These are phyloP conservation scores for Syzygium jambos DNA, from an alignment of 345 rosid species.

Conservation along the genomic window DNA sequence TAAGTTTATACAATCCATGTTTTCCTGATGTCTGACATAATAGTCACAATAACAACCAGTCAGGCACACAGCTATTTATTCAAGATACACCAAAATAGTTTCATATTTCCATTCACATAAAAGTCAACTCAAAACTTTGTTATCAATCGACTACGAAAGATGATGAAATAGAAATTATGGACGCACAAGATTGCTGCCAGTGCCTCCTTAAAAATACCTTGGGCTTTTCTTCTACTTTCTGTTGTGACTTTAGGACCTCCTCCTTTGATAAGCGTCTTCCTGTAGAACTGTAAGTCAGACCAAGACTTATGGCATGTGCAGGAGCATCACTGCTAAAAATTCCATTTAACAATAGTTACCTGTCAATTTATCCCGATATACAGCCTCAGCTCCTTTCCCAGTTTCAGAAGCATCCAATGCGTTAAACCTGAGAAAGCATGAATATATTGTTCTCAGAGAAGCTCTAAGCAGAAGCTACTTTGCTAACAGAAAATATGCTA, in stretches of 20 bases:
- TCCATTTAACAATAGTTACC: constrained; percentile 16
- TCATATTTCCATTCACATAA: not conserved
- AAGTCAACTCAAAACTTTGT: not conserved
- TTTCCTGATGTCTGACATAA: not conserved
- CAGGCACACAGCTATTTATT: not conserved
- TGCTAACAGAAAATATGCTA: not conserved
- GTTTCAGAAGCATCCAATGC: constrained; percentile 69
- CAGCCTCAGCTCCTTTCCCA: constrained; percentile 73
- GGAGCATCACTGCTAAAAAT: not conserved
- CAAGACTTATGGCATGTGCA: not conserved
- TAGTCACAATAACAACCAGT: not conserved
- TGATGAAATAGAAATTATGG: not conserved
- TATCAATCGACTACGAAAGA: not conserved
- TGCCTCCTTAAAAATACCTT: constrained; percentile 34
- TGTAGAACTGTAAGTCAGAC: constrained; percentile 13
- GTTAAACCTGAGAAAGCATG: constrained; percentile 36
- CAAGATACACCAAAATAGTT: not conserved
- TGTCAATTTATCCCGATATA: constrained; percentile 81
- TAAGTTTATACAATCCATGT: not conserved
- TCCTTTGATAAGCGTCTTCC: constrained; percentile 70
- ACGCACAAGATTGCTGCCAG: not conserved
- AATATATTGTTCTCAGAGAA: not conserved
- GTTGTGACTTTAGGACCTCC: constrained; percentile 45
- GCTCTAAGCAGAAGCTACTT: not conserved
- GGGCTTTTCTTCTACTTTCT: constrained; percentile 60